Percentiles rank a stretch among this genome's conserved stretches.
Conservation (phyloP, 2,329 filamentous ascomycete species). For the Arthrobotrys sinensis region DNA sequence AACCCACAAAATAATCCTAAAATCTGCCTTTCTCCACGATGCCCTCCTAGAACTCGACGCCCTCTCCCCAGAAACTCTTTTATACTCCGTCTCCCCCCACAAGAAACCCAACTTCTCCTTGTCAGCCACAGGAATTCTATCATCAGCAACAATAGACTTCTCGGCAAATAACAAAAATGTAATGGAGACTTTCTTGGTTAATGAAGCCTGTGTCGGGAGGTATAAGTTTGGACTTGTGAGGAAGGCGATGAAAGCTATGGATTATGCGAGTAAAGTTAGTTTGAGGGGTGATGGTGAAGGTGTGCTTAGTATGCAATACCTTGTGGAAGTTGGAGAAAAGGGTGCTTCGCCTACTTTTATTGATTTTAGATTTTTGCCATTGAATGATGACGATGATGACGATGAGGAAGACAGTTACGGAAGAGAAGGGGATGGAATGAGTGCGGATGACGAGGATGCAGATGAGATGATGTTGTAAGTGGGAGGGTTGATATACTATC, state of each 20-base stretch:
- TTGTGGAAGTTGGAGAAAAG: conserved; percentile 77
- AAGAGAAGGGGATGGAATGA: conserved; percentile 1
- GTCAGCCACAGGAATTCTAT: conserved; percentile 75
- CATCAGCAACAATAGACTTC: conserved; percentile 78
- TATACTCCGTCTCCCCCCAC: conserved; percentile 75
- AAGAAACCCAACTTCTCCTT: conserved; percentile 80
- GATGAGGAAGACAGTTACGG: conserved; percentile 19
- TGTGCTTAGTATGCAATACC: conserved; percentile 93
- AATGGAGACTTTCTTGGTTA: conserved; percentile 79
- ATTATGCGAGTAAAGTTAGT: conserved; percentile 90
- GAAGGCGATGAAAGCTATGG: conserved; percentile 92
- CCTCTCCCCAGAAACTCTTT: conserved; percentile 80
- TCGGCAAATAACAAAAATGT: conserved; percentile 75
- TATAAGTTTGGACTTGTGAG: conserved; percentile 92
- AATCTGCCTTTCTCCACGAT: conserved; percentile 70
- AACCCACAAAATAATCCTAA: conserved; percentile 93
- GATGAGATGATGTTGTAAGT: conserved; percentile 58
- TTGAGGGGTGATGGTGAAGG: conserved; percentile 89
- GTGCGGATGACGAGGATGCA: conserved; percentile 23
- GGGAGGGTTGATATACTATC: neutral
- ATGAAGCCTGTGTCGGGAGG: conserved; percentile 75
- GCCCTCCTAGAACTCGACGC: conserved; percentile 72
- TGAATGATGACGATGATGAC: conserved; percentile 74
- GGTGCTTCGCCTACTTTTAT: conserved; percentile 74
- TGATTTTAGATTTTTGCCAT: conserved; percentile 86